phyloP scores from a whole-genome alignment of 352 stramenopile species.

The Hyaloperonospora arabidopsidis region DNA sequence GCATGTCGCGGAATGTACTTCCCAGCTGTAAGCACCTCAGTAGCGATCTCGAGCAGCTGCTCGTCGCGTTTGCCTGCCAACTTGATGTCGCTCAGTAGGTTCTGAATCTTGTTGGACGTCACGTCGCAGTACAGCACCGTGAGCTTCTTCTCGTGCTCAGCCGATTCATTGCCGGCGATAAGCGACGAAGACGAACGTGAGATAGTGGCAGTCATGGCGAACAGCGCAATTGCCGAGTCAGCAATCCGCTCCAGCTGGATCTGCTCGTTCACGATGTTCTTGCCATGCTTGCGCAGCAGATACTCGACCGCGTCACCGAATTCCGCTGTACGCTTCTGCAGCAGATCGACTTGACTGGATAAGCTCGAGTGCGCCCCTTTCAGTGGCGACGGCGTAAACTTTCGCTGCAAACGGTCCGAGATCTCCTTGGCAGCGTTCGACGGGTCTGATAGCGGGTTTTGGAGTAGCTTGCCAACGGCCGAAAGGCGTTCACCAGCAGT shows the following conservation, averaged over 20 bases:
- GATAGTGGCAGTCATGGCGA: slow-evolving; percentile 83
- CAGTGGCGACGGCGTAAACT: slow-evolving; percentile 60
- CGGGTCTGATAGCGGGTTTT: slow-evolving; percentile 79
- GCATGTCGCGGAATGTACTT: slow-evolving; percentile 78
- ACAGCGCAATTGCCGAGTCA: slow-evolving; percentile 75
- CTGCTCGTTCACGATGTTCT: slow-evolving; percentile 85
- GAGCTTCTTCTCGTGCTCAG: slow-evolving; percentile 69
- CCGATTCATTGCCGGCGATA: slow-evolving; percentile 38
- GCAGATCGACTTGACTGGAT: slow-evolving; percentile 38
- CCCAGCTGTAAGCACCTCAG: slow-evolving; percentile 61
- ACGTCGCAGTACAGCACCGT: slow-evolving; percentile 75
- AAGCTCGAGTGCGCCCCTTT: slow-evolving; percentile 69
- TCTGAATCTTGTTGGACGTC: slow-evolving; percentile 58
- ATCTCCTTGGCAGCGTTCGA: slow-evolving; percentile 62
- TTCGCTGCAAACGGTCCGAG: slow-evolving; percentile 71
- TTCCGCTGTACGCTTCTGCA: slow-evolving; percentile 63
- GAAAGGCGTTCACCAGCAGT: slow-evolving; percentile 76
- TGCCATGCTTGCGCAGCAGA: slow-evolving; percentile 79
- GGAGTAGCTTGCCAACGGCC: slow-evolving; percentile 61
- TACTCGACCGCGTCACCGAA: slow-evolving; percentile 74
- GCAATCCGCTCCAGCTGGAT: slow-evolving; percentile 82
- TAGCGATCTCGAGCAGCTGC: slow-evolving; percentile 63
- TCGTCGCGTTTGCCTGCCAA: slow-evolving; percentile 54
- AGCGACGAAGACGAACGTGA: slow-evolving; percentile 70
- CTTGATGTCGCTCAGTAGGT: slow-evolving; percentile 55